Evolutionary conservation across 2,329 filamentous ascomycete genomes (phyloP), one percentile per base, ranked within the genome.

Genomic region (Ophiostoma ips): DNA sequence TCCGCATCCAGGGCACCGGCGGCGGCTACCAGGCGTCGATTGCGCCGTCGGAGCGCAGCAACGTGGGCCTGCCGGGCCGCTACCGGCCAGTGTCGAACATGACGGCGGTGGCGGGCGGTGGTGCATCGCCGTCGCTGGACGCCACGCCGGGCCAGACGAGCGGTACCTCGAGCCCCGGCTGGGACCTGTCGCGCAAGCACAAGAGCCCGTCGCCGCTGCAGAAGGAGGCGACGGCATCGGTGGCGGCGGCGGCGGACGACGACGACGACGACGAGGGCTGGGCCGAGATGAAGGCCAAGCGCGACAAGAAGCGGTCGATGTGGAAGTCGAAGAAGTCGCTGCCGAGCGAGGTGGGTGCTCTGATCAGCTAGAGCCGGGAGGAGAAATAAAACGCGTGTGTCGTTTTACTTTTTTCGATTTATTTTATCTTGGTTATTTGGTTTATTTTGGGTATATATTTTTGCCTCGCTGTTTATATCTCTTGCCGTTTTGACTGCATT

Each of bases 31-130:
- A 88, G 1, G 81, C 88, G 1, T 96, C 90, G 1, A 94, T 98
- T 57, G 90, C 92, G 2, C 92, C 92, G 1, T 95, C 87, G 5
- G 92, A 96, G 68, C 83, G 92, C 54, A 96, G 89, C 71, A 96
- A 94, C 63, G 71, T 95, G 54, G 92, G 92, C 15, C 75, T 94
- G 48, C 88, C 92, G 9, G 83, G 87, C 31, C 81, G 92, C 41
- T 98, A 98, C 67, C 79, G 92, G 43, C 88, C 92, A 1, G 90
- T 96, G 1, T 88, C 86, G 0, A 82, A 83, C 38, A 70, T 74
- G 50, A 52, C 53, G 10, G 71, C 69, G 8, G 61, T 64, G 5
- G 54, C 59, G 10, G 53, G 13, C 9, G 30, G 28, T 8, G 30
- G 28, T n/a, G 31, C 43, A 19, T 67, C 65, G 41, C 73, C 73